phyloP scores from a whole-genome alignment of 257 asterid species.

The Linaria vulgaris region DNA sequence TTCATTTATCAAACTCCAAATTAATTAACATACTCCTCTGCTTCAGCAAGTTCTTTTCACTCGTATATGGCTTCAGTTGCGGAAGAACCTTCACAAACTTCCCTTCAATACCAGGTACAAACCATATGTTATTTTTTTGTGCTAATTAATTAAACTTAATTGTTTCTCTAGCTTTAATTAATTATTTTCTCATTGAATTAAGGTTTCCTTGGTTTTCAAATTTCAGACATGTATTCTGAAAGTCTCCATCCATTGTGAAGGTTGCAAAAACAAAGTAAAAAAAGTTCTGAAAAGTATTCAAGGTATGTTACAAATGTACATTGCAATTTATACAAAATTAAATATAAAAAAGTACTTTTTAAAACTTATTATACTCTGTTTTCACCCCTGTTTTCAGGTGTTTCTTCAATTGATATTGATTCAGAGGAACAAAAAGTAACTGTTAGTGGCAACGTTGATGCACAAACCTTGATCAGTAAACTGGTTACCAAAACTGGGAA shows the following conservation, averaged over 20 bases:
- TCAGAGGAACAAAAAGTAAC: conserved; percentile 84
- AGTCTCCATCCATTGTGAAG: conserved; percentile 93
- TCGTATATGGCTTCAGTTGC: too few relatives aligned
- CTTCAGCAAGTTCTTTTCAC: too few relatives aligned
- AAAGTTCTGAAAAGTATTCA: conserved; percentile 88
- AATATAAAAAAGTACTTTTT: conserved; percentile 14
- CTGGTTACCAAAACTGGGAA: conserved; percentile 64
- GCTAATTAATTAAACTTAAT: too few relatives aligned
- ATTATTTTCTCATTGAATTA: too few relatives aligned
- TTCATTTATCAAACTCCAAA: too few relatives aligned
- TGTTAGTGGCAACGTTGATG: conserved; percentile 77
- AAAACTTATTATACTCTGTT: neutral
- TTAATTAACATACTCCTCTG: too few relatives aligned
- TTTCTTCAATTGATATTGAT: conserved; percentile 70
- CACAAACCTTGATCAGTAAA: conserved; percentile 74
- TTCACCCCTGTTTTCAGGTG: conserved; percentile 47
- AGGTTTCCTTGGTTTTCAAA: too few relatives aligned
- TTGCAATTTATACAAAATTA: too few relatives aligned
- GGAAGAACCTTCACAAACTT: too few relatives aligned
- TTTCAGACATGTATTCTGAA: conserved; percentile 88
- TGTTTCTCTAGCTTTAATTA: too few relatives aligned
- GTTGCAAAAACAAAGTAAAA: conserved; percentile 85
- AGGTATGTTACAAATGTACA: conserved; percentile 38
- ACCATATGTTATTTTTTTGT: too few relatives aligned
- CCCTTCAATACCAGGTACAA: too few relatives aligned